A percentile compares a stretch with the other conserved stretches of the same genome.
These are phyloP conservation scores for Hura crepitans DNA, from an alignment of 441 rosid genomes.

Conservation along the genomic window DNA sequence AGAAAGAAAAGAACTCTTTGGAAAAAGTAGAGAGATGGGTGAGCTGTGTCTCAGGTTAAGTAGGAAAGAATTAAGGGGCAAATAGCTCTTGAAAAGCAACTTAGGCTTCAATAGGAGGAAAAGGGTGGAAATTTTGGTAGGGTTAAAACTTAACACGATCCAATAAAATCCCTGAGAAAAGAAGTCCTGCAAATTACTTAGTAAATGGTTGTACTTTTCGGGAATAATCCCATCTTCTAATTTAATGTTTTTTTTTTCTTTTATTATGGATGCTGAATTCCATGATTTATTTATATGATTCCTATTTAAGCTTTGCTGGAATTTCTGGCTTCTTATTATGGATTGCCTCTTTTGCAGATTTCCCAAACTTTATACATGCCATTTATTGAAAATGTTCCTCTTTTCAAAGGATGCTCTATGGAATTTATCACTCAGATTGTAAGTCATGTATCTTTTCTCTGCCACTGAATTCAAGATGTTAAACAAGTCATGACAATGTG, in stretches of 20 bases:
- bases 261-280: slow-evolving; percentile 3
- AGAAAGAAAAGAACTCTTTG: too few species aligned
- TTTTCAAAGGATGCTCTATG: slow-evolving; percentile 70
- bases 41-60: not conserved
- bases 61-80: slow-evolving; percentile 7
- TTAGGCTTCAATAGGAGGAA: not conserved
- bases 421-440: slow-evolving; percentile 89
- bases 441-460: slow-evolving; percentile 29
- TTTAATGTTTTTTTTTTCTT: too few species aligned
- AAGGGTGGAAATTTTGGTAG: not conserved
- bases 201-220: too few species aligned
- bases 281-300: not conserved
- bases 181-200: not conserved
- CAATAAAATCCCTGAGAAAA: not conserved
- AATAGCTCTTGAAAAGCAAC: not conserved
- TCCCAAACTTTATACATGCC: slow-evolving; percentile 63
- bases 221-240: too few species aligned
- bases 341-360: slow-evolving; percentile 46
- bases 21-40: not conserved
- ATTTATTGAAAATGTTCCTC: slow-evolving; percentile 51
- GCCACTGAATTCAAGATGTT: not conserved
- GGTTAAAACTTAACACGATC: not conserved
- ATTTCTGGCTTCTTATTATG: slow-evolving; percentile 12
- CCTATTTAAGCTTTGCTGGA: not conserved
- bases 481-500: not conserved